Conservation (phyloP, 2,329 filamentous ascomycete genomes). For the Ascocoryne sarcoides region DNA sequence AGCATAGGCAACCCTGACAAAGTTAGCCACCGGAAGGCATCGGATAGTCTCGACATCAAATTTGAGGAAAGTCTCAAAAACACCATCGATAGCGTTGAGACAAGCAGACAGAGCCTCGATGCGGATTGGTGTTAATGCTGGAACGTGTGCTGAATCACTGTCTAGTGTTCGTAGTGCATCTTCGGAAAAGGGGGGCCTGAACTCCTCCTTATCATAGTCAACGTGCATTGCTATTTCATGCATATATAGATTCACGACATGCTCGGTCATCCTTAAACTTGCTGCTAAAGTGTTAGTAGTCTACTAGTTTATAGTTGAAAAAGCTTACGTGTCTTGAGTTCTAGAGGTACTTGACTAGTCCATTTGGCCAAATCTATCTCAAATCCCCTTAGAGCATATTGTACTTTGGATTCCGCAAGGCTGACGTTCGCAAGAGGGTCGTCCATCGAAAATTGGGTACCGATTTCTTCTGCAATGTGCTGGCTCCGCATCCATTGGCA, state of each 20-base stretch:
- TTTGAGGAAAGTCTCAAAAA: constrained; percentile 42
- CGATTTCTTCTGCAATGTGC: constrained; percentile 46
- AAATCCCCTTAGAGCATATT: constrained; percentile 44
- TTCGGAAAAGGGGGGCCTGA: constrained; percentile 31
- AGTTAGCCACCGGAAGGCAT: constrained; percentile 39
- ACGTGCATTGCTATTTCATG: constrained; percentile 51
- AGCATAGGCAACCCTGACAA: constrained; percentile 47
- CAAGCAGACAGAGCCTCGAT: constrained; percentile 44
- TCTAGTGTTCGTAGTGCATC: constrained; percentile 18
- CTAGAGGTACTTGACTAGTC: constrained; percentile 34
- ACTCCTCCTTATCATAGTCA: constrained; percentile 46
- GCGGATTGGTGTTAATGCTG: constrained; percentile 31
- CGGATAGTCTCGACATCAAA: constrained; percentile 40
- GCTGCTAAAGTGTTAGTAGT: constrained; percentile 27
- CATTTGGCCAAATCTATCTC: constrained; percentile 43
- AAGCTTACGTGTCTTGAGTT: constrained; percentile 26
- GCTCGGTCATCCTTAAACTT: constrained; percentile 41
- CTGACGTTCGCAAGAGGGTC: constrained; percentile 33
- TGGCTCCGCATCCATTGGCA: constrained; percentile 36
- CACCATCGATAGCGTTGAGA: constrained; percentile 42
- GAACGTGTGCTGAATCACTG: constrained; percentile 8
- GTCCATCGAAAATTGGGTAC: constrained; percentile 45
- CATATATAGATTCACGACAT: constrained; percentile 46
- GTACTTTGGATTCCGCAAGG: constrained; percentile 45
- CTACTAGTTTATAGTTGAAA: not conserved